Base-by-base conservation (phyloP, 2,329 filamentous ascomycete genomes). In the Claviceps purpurea region DNA sequence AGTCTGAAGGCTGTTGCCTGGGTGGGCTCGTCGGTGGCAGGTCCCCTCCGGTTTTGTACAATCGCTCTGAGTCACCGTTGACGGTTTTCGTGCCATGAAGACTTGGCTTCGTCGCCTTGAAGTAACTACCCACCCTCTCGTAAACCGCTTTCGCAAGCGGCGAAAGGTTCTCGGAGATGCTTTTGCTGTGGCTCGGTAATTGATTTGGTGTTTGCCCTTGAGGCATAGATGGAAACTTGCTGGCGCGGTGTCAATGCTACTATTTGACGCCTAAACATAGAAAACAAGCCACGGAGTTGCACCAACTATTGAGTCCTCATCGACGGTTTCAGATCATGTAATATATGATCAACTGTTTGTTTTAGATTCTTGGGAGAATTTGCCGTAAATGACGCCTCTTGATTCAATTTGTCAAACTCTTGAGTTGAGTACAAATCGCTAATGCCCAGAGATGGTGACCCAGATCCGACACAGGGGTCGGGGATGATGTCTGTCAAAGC, bases 261-360 rank as follows among this genome's bases (percentile, higher is more conserved):
- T 40, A 1, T 11, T n/a, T 5, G 22, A 40, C 14, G 20, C 4
- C 14, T 46, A 40, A 14, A 45, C 3, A 26, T 14, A 22, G 5
- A 44, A 14, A 44, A 34, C 30, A 34, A 34, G 30, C 30, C 20
- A 30, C 24, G 10, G 22, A 14, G 13, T 39, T 40, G 42, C 50
- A 61, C 73, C 64, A 69, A 87, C 84, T 79, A 87, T 60, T 84
- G 71, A 10, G 85, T 84, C 56, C 86, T 72, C 55, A 83, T 82
- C n/a, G 83, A 78, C 1, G 82, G 77, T 61, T 82, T 81, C 52
- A 96, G 68, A 42, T 95, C 76, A 56, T 83, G 81, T 53, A 87
- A 79, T 34, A 96, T 73, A 64, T 91, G 83, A 59, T 85, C 77
- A 46, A 90, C 74, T 11, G 82, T 84, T 59, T 84, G 81, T 59